These are phyloP conservation scores for Botrytis galanthina DNA, from an alignment of 2,329 filamentous ascomycete genomes.

Conservation along the genomic window DNA sequence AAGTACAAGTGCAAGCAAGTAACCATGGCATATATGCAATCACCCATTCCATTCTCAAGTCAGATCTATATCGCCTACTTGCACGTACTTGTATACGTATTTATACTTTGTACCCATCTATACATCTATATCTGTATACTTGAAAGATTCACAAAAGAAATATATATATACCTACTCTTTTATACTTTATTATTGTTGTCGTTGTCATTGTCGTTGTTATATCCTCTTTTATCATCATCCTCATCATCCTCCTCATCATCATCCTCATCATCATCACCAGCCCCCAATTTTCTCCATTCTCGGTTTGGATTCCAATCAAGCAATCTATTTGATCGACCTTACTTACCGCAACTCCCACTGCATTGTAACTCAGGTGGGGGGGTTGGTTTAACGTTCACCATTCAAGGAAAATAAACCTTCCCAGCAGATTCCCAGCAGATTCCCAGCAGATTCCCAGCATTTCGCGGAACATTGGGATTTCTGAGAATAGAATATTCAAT, in stretches of 20 bases:
- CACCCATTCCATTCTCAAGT: neutral
- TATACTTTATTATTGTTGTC: neutral
- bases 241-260: neutral
- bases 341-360: neutral
- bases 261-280: neutral
- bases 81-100: neutral
- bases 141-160: neutral
- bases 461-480: neutral
- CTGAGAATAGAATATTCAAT: conserved; percentile 8
- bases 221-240: neutral
- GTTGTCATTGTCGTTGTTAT: neutral
- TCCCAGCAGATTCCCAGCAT: conserved; percentile 15
- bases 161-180: neutral
- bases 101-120: neutral
- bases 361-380: conserved; percentile 13
- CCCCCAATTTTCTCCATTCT: neutral
- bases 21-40: neutral
- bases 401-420: neutral
- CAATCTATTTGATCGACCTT: neutral
- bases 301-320: neutral
- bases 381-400: neutral
- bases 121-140: neutral
- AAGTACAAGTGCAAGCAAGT: neutral
- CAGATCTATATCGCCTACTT: neutral
- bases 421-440: conserved; percentile 13